These are phyloP conservation scores for Fusarium sp. DNA, from an alignment of 2,329 filamentous ascomycete genomes.

Conservation along the genomic window DNA sequence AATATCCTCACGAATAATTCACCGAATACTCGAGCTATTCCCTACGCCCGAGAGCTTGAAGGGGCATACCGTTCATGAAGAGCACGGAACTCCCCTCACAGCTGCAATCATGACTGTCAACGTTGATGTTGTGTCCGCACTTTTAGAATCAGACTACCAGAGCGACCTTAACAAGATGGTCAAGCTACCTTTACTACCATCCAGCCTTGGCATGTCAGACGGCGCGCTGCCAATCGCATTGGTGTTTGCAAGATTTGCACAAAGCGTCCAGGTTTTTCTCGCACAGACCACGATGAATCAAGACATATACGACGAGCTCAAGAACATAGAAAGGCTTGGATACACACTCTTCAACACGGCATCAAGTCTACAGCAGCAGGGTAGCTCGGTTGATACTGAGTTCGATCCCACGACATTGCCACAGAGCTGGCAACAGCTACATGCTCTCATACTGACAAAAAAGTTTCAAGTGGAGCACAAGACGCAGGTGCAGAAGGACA, in stretches of 20 bases:
- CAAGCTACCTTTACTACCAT: background rate
- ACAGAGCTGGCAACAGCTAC: background rate
- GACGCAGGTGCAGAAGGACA: background rate
- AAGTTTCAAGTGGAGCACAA: background rate
- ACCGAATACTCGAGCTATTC: background rate
- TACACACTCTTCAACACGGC: background rate
- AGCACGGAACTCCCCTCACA: constrained; percentile 5
- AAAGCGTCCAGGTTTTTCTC: background rate
- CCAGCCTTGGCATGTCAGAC: background rate
- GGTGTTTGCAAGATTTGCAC: background rate
- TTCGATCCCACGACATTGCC: background rate
- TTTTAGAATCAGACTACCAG: constrained; percentile 4
- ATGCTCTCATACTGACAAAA: background rate
- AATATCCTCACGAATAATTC: constrained; percentile 6
- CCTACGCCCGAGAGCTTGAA: background rate
- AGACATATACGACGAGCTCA: background rate
- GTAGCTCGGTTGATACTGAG: background rate
- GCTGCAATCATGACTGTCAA: background rate
- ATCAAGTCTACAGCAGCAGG: background rate
- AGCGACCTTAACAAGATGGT: background rate
- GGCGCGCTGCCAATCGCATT: background rate
- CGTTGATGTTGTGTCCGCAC: background rate
- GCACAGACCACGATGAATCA: background rate
- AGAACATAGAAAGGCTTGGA: background rate
- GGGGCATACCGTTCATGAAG: background rate